phyloP scores from a whole-genome alignment of 1,284 basidiomycete species.

The Rhodotorula sp. region DNA sequence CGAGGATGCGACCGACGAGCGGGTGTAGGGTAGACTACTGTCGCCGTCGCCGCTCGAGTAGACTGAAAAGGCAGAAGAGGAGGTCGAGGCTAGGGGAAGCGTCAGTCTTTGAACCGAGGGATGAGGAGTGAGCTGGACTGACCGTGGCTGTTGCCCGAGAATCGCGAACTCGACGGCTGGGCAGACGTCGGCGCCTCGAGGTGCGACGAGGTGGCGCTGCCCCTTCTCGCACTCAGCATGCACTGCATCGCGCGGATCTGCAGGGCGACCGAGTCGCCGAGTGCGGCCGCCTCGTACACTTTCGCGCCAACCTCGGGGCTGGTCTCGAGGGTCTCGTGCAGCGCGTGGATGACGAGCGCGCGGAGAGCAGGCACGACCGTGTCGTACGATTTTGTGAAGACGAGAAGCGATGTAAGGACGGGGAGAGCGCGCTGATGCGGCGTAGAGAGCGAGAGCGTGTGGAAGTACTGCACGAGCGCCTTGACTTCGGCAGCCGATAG shows the following conservation, averaged over 20 bases:
- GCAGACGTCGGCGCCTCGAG: neutral
- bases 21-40: neutral
- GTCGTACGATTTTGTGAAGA: constrained; percentile 79
- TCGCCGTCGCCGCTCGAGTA: constrained; percentile 1
- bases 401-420: constrained; percentile 79
- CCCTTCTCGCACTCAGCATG: constrained; percentile 20
- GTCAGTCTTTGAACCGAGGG: neutral
- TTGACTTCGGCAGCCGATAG: constrained; percentile 85
- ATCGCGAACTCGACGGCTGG: neutral
- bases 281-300: constrained; percentile 41
- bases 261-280: constrained; percentile 36
- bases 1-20: neutral
- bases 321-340: constrained; percentile 71
- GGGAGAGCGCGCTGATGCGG: constrained; percentile 86
- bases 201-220: neutral
- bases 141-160: constrained; percentile 14
- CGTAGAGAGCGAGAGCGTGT: constrained; percentile 79
- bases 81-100: neutral
- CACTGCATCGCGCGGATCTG: constrained; percentile 37
- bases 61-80: neutral
- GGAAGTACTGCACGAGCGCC: constrained; percentile 89
- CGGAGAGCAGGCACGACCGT: constrained; percentile 66
- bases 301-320: constrained; percentile 25
- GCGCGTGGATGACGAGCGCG: constrained; percentile 80
- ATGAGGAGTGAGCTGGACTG: neutral